Conservation (phyloP, 805 yeast species). For the Wickerhamiella azymoides region DNA sequence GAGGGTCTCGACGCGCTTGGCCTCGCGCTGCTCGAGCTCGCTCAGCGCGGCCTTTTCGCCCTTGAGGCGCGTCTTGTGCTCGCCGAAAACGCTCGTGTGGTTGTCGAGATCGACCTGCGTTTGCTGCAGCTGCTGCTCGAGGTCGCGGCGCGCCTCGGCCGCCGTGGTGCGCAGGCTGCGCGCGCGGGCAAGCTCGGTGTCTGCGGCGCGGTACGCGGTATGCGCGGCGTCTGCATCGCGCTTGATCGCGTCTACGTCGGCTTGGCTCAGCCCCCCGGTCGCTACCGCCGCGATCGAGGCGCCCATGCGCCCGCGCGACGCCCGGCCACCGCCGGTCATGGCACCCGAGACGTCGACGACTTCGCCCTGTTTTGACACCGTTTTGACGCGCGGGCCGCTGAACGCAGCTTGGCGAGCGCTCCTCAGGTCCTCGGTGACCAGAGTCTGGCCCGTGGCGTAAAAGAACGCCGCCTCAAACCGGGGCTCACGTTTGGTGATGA, state of each 20-base stretch:
- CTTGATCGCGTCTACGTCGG: not conserved
- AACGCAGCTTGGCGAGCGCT: slow-evolving; percentile 85
- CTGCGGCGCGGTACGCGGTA: not conserved
- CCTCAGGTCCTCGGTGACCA: slow-evolving; percentile 63
- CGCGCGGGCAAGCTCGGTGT: not conserved
- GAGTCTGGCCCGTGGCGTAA: slow-evolving; percentile 71
- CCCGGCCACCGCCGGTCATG: slow-evolving; percentile 88
- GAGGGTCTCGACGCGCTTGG: not conserved
- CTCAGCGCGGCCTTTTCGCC: not conserved
- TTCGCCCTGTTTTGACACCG: slow-evolving; percentile 86
- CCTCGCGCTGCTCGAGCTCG: not conserved
- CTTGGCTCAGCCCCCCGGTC: not conserved
- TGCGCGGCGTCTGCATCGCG: not conserved
- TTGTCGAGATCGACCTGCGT: not conserved
- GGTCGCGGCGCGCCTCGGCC: not conserved
- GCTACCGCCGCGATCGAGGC: slow-evolving; percentile 6
- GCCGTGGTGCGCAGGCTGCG: not conserved
- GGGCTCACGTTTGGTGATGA: slow-evolving; percentile 51
- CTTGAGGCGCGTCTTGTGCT: not conserved
- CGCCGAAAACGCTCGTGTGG: not conserved
- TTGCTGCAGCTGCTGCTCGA: not conserved
- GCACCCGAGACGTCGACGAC: slow-evolving; percentile 89
- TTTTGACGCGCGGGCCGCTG: slow-evolving; percentile 67
- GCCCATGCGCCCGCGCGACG: slow-evolving; percentile 61
- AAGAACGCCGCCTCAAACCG: slow-evolving; percentile 79